These are phyloP conservation scores for Solanum chilense DNA, from an alignment of 257 asterid genomes.

Conservation along the genomic window DNA sequence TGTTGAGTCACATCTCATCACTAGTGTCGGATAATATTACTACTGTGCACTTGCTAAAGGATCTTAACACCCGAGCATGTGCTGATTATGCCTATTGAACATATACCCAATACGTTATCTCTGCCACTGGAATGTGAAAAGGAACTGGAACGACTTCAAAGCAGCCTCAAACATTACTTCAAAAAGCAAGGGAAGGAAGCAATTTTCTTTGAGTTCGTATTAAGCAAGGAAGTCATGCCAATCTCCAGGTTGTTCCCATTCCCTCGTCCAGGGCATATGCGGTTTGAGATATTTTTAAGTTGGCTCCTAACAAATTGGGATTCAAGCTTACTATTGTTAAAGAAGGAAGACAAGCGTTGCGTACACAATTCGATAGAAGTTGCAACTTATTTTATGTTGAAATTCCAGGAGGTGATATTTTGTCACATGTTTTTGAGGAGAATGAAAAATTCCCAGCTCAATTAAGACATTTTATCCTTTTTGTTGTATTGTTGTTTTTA, in stretches of 20 bases:
- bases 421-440: conserved; percentile 64
- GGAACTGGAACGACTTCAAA: conserved; percentile 43
- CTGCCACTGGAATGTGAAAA: conserved; percentile 59
- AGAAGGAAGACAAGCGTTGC: conserved; percentile 52
- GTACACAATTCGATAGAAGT: conserved; percentile 38
- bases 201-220: conserved; percentile 87
- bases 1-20: conserved; percentile 76
- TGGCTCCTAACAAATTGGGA: conserved; percentile 87
- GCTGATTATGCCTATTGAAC: conserved; percentile 82
- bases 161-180: conserved; percentile 66
- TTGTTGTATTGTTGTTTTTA: no score
- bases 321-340: conserved; percentile 44
- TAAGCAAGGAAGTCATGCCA: conserved; percentile 78
- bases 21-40: conserved; percentile 63
- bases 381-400: conserved; percentile 82
- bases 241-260: conserved; percentile 91
- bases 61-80: conserved; percentile 79
- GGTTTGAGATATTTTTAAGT: conserved; percentile 58
- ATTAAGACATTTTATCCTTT: background rate
- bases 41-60: conserved; percentile 96
- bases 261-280: conserved; percentile 61
- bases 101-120: conserved; percentile 66
- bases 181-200: conserved; percentile 61
- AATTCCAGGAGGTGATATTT: conserved; percentile 39
- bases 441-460: conserved; percentile 75